Base-by-base conservation (phyloP, 352 stramenopile genomes). In the Phytophthora lateralis region DNA sequence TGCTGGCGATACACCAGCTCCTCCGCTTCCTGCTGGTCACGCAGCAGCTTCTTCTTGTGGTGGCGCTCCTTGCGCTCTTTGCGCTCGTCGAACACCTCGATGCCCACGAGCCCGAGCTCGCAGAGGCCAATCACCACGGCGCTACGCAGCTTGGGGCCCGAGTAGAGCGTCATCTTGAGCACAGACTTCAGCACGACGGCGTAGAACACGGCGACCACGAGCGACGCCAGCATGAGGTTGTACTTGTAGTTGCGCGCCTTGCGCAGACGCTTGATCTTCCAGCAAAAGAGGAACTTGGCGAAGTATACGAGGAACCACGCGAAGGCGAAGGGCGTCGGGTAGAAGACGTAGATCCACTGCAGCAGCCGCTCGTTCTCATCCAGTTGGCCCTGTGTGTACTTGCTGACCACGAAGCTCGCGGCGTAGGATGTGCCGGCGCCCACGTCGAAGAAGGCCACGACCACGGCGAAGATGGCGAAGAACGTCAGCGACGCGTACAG, bases 181-280 rank as follows among this genome's bases (percentile, higher is more conserved):
- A 80, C 67, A 1, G 72, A 48, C 39, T 76, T 76, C 41, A 92
- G 71, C 21, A 90, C 59, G 11, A 71, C 12, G n/a, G 56, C 75
- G 60, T 92, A 92, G 52, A 83, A 60, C 11, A 80, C 38, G 9
- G 80, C 76, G 12, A 78, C 61, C 15, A 82, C 58, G 29, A 92
- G 66, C 8, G 79, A 87, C 26, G 73, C 68, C 53, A 89, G 70
- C 66, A 92, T 80, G 46, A 92, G 65, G 56, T 92, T 92, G 77
- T 92, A 92, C 58, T 88, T 88, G 74, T 89, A 92, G 66, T 92
- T 89, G 47, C 78, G 80, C 34, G 80, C 73, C 59, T 89, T 89
- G 55, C 83, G 76, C 56, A 92, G 71, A 0, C 80, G 78, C 56
- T 92, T 90, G 67, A 92, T 90, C 60, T 79, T 77, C 67, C 73